Evolutionary conservation across 331 rosid genomes (phyloP), one percentile per base, ranked within the genome.

Genomic region (Cucumis variabilis): DNA sequence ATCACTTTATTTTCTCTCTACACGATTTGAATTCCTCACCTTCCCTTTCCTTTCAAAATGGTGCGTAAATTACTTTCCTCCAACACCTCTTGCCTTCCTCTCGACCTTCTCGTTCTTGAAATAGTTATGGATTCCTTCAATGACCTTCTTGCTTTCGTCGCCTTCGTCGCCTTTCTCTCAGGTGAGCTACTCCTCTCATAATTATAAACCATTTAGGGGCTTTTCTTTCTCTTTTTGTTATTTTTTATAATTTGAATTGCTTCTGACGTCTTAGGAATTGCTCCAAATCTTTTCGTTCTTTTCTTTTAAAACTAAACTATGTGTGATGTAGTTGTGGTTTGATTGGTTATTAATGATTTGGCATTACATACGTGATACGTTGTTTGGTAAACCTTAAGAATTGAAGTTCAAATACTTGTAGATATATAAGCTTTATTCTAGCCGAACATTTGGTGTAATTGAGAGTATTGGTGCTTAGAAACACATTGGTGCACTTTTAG

Each of bases 151-250:
- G 92, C 95, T 53, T 24, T 84, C 74, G n/a, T 90, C 63, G 94
- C 96, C 74, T 93, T 93, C n/a, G n/a, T n/a, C n/a, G n/a, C n/a
- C n/a, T n/a, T n/a, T n/a, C 89, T 79, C 89, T 55, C 98, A 93
- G 97, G 97, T 94, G 33, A 24, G 70, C 86, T 70, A 55, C 86
- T 70, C 23, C 79, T 81, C 20, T 44, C 14, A 46, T 11, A 13
- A 0, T 51, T 66, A 82, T 66, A 10, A 55, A 5, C 27, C 15
- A 48, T 27, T 55, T 55, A 17, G 53, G 23, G 37, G 46, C 23
- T 46, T 44, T 24, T n/a, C 15, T 78, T 78, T 50, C 23, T 28
- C 37, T 76, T 50, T 77, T 77, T 48, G 62, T 12, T 46, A 46
- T 1, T 50, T 46, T 78, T 78, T 14, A 7, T 8, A 1, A 27